A percentile compares a stretch with the other conserved stretches of the same genome.
phyloP scores from a whole-genome alignment of 176 grass and related monocot species.

The Carex kokanica region DNA sequence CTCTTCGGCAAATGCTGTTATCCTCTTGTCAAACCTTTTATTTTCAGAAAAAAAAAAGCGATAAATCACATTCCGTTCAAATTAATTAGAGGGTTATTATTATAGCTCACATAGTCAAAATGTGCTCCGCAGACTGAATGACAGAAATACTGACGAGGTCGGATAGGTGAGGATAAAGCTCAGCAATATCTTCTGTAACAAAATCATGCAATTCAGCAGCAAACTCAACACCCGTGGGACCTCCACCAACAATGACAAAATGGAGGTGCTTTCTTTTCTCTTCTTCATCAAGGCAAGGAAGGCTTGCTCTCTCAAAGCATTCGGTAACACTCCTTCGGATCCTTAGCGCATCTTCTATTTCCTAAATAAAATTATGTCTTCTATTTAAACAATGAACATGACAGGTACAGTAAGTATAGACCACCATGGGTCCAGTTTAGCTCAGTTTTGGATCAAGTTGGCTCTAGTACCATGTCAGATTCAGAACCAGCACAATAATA shows the following conservation, averaged over 20 bases:
- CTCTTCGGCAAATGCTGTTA: constrained; percentile 68
- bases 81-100: background rate
- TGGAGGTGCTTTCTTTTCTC: constrained; percentile 66
- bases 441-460: background rate
- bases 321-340: constrained; percentile 72
- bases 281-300: constrained; percentile 69
- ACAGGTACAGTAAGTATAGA: constrained; percentile 20
- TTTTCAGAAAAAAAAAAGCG: constrained; percentile 2
- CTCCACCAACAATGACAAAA: constrained; percentile 94
- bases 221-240: constrained; percentile 97
- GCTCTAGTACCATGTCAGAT: background rate
- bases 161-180: constrained; percentile 65
- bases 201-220: constrained; percentile 97
- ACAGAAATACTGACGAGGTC: constrained; percentile 88
- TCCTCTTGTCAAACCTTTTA: constrained; percentile 80
- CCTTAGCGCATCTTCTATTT: constrained; percentile 92
- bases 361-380: constrained; percentile 40
- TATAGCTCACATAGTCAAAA: constrained; percentile 78
- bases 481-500: background rate
- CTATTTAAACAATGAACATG: background rate
- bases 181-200: constrained; percentile 81
- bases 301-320: constrained; percentile 77
- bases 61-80: constrained; percentile 27
- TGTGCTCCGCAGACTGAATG: constrained; percentile 76
- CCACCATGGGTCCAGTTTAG: background rate